Conservation (phyloP, 495 filamentous ascomycete genomes). For the Penicillium maclennaniae region DNA sequence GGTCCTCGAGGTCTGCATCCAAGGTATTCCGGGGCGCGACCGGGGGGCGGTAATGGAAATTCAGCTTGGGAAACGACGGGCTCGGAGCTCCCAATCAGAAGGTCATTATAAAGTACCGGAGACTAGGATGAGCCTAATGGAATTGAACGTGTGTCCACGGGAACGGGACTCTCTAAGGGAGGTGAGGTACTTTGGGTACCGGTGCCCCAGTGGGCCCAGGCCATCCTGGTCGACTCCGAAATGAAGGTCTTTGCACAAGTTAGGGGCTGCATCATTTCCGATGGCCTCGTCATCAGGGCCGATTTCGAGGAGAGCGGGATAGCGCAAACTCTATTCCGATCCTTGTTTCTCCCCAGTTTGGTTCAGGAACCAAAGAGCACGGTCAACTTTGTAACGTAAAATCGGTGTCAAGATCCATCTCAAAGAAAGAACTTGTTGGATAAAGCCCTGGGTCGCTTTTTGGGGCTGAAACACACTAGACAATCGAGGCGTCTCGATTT, state of each 20-base stretch:
- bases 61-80: not conserved
- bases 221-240: not conserved
- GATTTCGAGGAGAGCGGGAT: not conserved
- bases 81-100: too few relatives aligned
- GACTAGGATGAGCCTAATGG: not conserved
- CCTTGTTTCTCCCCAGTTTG: not conserved
- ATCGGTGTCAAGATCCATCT: not conserved
- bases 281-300: not conserved
- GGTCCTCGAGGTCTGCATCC: not conserved
- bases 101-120: not conserved
- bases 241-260: not conserved
- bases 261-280: not conserved
- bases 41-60: not conserved
- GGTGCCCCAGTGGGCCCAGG: not conserved
- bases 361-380: not conserved
- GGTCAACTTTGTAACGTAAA: not conserved
- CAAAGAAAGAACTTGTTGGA: not conserved
- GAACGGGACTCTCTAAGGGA: not conserved
- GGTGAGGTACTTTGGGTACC: not conserved
- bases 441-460: not conserved
- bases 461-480: slow-evolving; percentile 15
- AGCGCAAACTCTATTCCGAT: not conserved
- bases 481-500: slow-evolving; percentile 1
- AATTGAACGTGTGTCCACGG: not conserved
- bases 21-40: not conserved